Evolutionary conservation across 2,329 filamentous ascomycete species (phyloP).

Genomic region (Epichloe glyceriae): DNA sequence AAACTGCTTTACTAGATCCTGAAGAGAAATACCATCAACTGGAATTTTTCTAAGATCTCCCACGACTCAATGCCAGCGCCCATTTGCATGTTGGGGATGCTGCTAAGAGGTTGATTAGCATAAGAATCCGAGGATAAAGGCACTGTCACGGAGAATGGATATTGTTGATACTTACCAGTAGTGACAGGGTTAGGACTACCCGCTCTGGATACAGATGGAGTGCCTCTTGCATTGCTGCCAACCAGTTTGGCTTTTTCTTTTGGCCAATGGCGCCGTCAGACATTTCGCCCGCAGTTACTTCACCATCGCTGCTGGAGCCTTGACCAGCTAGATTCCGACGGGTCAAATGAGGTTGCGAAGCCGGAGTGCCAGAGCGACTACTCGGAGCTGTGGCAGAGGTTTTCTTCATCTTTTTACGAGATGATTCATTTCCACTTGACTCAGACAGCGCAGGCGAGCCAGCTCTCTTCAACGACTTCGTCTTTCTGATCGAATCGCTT

Average conservation of each 20-base stretch:
- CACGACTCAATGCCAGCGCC: slow-evolving; percentile 29
- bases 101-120: slow-evolving; percentile 9
- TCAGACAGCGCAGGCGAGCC: slow-evolving; percentile 83
- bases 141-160: background rate
- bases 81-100: slow-evolving; percentile 23
- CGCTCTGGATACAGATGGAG: slow-evolving; percentile 46
- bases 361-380: slow-evolving; percentile 43
- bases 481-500: slow-evolving; percentile 31
- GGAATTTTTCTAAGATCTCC: slow-evolving; percentile 43
- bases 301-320: slow-evolving; percentile 58
- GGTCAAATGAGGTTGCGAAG: slow-evolving; percentile 27
- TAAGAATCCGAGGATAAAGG: background rate
- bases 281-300: slow-evolving; percentile 56
- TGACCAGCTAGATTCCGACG: slow-evolving; percentile 32
- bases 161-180: slow-evolving; percentile 20
- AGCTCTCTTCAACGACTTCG: slow-evolving; percentile 62
- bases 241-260: slow-evolving; percentile 46
- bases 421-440: slow-evolving; percentile 81
- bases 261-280: slow-evolving; percentile 36
- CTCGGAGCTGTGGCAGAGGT: slow-evolving; percentile 34
- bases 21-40: slow-evolving; percentile 40
- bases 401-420: slow-evolving; percentile 65
- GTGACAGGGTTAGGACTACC: slow-evolving; percentile 42
- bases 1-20: slow-evolving; percentile 41
- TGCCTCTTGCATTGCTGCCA: slow-evolving; percentile 31